Conservation (phyloP, 2,329 filamentous ascomycete species). For the Aspergillus tanneri region DNA sequence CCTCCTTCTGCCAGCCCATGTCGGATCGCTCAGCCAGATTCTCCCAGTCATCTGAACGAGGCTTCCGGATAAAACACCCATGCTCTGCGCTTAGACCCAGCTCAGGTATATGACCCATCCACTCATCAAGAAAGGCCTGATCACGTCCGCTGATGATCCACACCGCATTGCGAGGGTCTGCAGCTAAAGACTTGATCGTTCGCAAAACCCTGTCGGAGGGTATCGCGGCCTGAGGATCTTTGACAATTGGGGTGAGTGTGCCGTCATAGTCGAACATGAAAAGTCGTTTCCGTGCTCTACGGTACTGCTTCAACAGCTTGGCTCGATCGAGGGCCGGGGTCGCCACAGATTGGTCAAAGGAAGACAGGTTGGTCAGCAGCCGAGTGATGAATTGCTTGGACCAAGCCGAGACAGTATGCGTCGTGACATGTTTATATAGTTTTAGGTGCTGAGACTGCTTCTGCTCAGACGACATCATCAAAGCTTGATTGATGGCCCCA, state of each 20-base stretch:
- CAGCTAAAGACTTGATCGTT: slow-evolving; percentile 74
- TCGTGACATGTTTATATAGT: slow-evolving; percentile 80
- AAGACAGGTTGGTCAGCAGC: slow-evolving; percentile 75
- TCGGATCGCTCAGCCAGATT: slow-evolving; percentile 83
- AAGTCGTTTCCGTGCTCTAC: slow-evolving; percentile 70
- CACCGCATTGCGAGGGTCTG: slow-evolving; percentile 80
- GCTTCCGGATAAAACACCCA: slow-evolving; percentile 88
- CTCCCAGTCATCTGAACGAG: slow-evolving; percentile 74
- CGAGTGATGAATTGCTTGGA: slow-evolving; percentile 75
- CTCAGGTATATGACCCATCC: slow-evolving; percentile 85
- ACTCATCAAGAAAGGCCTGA: slow-evolving; percentile 84
- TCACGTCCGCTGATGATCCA: slow-evolving; percentile 98
- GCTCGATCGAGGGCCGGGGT: slow-evolving; percentile 80
- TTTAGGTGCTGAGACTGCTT: slow-evolving; percentile 68
- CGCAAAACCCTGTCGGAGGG: slow-evolving; percentile 80
- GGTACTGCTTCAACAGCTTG: slow-evolving; percentile 71
- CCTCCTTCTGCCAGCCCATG: slow-evolving; percentile 89
- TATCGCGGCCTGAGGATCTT: slow-evolving; percentile 83
- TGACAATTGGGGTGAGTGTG: slow-evolving; percentile 91
- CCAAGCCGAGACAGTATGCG: slow-evolving; percentile 84
- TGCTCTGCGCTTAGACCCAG: slow-evolving; percentile 97
- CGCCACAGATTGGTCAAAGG: slow-evolving; percentile 69
- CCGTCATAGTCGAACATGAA: slow-evolving; percentile 99
- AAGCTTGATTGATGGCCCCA: slow-evolving; percentile 74
- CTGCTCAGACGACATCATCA: slow-evolving; percentile 69